Conservation (phyloP, 345 rosid species). For the Balakata baccata region DNA sequence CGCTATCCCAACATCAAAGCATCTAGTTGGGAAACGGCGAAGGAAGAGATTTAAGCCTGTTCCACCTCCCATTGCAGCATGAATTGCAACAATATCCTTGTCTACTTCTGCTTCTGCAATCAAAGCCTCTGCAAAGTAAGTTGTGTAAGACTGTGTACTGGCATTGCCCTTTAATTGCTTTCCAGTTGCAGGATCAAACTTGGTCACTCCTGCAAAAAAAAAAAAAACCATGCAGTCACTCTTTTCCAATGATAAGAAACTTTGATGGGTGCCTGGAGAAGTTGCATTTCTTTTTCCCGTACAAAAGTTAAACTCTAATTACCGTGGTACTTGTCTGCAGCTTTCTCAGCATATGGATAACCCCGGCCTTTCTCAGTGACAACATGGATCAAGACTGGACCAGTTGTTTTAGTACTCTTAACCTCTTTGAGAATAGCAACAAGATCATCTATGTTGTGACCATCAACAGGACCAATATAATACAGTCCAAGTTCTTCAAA, state of each 20-base stretch:
- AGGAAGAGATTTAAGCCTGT: slow-evolving; percentile 86
- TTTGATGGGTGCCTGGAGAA: neutral
- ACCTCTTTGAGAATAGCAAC: slow-evolving; percentile 84
- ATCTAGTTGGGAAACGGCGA: slow-evolving; percentile 77
- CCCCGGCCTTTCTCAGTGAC: slow-evolving; percentile 99
- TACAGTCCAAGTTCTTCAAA: slow-evolving; percentile 96
- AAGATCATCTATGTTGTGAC: slow-evolving; percentile 89
- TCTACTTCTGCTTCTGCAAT: slow-evolving; percentile 89
- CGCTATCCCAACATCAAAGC: slow-evolving; percentile 95
- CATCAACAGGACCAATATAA: slow-evolving; percentile 97
- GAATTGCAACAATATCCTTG: slow-evolving; percentile 82
- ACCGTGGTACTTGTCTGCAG: slow-evolving; percentile 97
- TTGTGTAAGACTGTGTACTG: slow-evolving; percentile 71
- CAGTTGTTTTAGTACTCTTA: slow-evolving; percentile 81
- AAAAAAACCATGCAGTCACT: slow-evolving; percentile 3
- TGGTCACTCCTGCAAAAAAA: slow-evolving; percentile 72
- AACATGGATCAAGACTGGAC: slow-evolving; percentile 93
- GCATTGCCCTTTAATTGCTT: slow-evolving; percentile 79
- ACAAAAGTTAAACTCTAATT: neutral
- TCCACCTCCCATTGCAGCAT: slow-evolving; percentile 99
- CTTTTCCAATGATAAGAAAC: neutral
- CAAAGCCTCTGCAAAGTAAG: slow-evolving; percentile 92
- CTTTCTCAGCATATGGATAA: slow-evolving; percentile 94
- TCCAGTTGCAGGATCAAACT: slow-evolving; percentile 93
- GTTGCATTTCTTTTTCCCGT: neutral